These are phyloP conservation scores for Cymbopogon citratus DNA, from an alignment of 176 grass and related monocot genomes.

Conservation along the genomic window DNA sequence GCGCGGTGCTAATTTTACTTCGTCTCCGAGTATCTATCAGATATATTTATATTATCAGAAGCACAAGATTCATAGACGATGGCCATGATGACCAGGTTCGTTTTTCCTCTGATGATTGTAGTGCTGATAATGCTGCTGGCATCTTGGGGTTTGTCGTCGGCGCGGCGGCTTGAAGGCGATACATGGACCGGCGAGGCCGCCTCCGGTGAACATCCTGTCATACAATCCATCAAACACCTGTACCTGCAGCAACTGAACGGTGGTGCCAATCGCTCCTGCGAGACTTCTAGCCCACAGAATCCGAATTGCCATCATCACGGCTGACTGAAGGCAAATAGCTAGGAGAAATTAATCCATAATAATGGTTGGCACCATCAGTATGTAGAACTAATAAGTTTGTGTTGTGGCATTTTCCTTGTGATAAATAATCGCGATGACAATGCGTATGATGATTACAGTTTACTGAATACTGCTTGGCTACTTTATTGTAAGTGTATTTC, in stretches of 20 bases:
- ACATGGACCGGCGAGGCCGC: background rate
- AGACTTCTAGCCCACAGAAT: background rate
- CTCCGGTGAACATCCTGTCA: background rate
- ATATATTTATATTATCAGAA: background rate
- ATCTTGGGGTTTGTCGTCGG: constrained; percentile 13
- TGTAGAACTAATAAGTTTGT: background rate
- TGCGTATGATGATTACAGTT: background rate
- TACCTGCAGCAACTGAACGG: constrained; percentile 14
- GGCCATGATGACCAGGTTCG: background rate
- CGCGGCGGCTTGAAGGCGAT: background rate
- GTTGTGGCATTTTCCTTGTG: background rate
- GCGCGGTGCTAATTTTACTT: background rate
- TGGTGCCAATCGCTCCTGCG: background rate
- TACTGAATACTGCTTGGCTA: background rate
- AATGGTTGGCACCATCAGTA: background rate
- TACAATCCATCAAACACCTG: background rate
- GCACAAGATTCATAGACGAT: too few relatives aligned
- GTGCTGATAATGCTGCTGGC: background rate
- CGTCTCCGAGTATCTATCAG: background rate
- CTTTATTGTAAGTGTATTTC: background rate
- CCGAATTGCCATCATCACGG: background rate
- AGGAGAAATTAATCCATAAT: background rate
- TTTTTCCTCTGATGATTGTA: background rate
- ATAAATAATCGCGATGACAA: background rate
- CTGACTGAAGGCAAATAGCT: background rate